Percentiles rank a stretch among this genome's conserved stretches.
phyloP scores from a whole-genome alignment of 192 early-diverging fungal genomes.

The Rhizophagus clarus region DNA sequence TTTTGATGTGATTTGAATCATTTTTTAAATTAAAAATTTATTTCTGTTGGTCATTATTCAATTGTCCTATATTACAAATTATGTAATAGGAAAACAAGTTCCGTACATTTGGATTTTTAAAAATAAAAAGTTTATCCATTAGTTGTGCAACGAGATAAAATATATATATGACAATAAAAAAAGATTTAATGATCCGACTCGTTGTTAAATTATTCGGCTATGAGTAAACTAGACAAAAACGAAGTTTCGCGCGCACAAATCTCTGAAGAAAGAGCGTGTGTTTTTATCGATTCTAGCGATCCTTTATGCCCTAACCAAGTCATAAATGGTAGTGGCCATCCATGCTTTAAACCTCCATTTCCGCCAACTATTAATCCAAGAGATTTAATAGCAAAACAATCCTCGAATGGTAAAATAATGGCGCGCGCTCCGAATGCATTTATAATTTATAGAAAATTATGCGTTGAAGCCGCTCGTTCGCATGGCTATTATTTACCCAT shows the following conservation, averaged over 20 bases:
- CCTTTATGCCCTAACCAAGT: neutral
- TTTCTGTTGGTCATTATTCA: too few species aligned
- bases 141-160: too few species aligned
- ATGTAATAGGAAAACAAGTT: too few species aligned
- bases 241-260: neutral
- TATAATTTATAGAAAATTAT: slow-evolving; percentile 3
- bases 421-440: slow-evolving; percentile 4
- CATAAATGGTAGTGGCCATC: neutral
- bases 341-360: neutral
- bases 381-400: neutral
- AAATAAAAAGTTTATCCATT: too few species aligned
- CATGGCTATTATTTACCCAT: slow-evolving; percentile 10
- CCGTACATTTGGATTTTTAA: too few species aligned
- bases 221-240: neutral
- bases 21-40: too few species aligned
- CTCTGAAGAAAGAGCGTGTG: neutral
- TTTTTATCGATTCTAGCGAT: neutral
- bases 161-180: too few species aligned
- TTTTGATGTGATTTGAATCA: too few species aligned
- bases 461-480: neutral
- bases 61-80: too few species aligned
- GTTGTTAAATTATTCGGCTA: neutral
- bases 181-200: too few species aligned
- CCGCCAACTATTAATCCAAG: slow-evolving; percentile 1
- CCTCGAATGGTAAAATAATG: neutral